Conservation (phyloP, 2,329 filamentous ascomycete species). For the Cladosporium sp. region DNA sequence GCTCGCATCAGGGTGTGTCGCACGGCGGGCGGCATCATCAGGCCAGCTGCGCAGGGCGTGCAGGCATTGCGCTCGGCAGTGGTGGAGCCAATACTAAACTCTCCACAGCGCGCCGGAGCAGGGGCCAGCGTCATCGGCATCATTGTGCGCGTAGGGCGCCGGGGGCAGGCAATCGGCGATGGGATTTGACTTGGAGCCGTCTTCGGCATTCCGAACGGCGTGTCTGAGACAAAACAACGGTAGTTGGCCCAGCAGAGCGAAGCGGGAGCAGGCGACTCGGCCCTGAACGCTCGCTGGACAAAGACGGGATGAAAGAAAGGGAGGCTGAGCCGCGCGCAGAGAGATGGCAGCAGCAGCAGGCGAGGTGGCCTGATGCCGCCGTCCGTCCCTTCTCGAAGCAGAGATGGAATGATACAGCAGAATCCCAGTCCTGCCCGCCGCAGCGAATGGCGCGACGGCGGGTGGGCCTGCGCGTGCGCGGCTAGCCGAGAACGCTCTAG, state of each 20-base stretch:
- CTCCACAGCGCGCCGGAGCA: not conserved
- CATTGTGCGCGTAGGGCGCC: constrained; percentile 8
- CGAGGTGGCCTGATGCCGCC: constrained; percentile 1
- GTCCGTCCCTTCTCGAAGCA: not conserved
- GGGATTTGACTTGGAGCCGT: not conserved
- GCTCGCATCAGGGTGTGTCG: not conserved
- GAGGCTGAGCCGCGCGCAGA: not conserved
- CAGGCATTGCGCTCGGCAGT: not conserved
- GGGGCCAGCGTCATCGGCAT: constrained; percentile 2
- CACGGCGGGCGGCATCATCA: not conserved
- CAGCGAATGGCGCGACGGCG: not conserved
- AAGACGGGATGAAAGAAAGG: not conserved
- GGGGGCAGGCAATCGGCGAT: constrained; percentile 6
- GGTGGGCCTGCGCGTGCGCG: not conserved
- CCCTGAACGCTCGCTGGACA: not conserved
- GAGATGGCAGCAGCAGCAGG: not conserved
- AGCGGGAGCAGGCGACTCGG: not conserved
- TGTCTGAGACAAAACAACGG: not conserved
- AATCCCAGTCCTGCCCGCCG: not conserved
- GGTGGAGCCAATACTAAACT: constrained; percentile 1
- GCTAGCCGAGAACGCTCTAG: not conserved
- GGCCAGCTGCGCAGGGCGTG: constrained; percentile 1
- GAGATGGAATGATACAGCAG: not conserved
- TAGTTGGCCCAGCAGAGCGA: not conserved
- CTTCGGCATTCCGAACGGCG: constrained; percentile 7